phyloP scores from a whole-genome alignment of 345 rosid genomes.

The Dipteronia dyeriana region DNA sequence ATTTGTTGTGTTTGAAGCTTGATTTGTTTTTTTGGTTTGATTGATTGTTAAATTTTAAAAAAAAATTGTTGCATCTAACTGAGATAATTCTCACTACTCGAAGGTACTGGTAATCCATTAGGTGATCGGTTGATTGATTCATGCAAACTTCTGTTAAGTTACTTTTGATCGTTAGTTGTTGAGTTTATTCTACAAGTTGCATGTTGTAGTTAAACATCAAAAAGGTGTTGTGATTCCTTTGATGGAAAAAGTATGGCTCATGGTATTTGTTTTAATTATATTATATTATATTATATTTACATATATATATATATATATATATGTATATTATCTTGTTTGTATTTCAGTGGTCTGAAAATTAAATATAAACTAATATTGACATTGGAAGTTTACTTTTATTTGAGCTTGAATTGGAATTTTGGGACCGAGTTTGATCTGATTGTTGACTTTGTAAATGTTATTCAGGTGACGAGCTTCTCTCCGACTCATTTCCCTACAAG shows the following conservation, averaged over 20 bases:
- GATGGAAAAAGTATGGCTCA: neutral
- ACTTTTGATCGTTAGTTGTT: neutral
- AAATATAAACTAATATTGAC: too few species aligned
- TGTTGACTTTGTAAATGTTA: neutral
- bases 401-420: neutral
- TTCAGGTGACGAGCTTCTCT: slow-evolving; percentile 91
- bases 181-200: too few species aligned
- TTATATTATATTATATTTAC: too few species aligned
- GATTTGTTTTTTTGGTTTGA: neutral
- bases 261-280: neutral
- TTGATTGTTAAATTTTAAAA: too few species aligned
- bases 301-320: neutral
- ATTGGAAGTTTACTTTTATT: neutral
- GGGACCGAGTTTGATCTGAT: neutral
- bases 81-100: neutral
- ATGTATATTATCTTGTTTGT: neutral
- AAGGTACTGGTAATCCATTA: neutral
- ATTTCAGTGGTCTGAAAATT: neutral
- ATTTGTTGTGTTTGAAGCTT: neutral
- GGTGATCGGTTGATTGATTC: too few species aligned
- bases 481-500: slow-evolving; percentile 92
- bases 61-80: neutral
- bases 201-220: neutral
- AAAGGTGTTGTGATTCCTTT: neutral
- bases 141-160: too few species aligned